Conservation (phyloP, 805 yeast genomes). For the Candida maris region DNA sequence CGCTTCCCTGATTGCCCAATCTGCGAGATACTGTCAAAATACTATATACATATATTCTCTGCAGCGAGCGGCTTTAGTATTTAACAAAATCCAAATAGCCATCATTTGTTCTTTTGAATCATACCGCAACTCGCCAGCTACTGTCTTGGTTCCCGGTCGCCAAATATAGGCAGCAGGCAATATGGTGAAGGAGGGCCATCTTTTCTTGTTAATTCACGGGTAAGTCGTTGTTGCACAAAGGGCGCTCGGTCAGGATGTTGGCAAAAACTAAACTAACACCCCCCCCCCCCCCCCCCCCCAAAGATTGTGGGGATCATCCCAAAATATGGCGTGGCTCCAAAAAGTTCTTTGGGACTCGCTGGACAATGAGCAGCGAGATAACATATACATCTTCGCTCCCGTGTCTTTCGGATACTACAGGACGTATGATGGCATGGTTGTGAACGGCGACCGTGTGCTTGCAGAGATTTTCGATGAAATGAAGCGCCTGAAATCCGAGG, state of each 20-base stretch:
- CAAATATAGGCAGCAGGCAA: too few relatives aligned
- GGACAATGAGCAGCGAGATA: constrained; percentile 35
- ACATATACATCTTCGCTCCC: constrained; percentile 45
- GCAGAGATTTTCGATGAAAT: constrained; percentile 55
- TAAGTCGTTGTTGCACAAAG: too few relatives aligned
- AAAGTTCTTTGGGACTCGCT: constrained; percentile 37
- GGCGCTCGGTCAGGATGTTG: too few relatives aligned
- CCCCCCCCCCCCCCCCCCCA: too few relatives aligned
- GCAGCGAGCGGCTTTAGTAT: too few relatives aligned
- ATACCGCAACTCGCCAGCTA: too few relatives aligned
- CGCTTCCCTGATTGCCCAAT: too few relatives aligned
- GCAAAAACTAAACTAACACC: neutral
- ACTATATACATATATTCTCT: too few relatives aligned
- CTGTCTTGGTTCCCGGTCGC: too few relatives aligned
- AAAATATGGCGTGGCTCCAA: constrained; percentile 50
- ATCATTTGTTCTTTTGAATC: too few relatives aligned
- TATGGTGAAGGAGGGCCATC: constrained; percentile 38
- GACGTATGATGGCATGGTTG: constrained; percentile 82
- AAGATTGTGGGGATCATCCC: constrained; percentile 60
- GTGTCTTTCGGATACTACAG: constrained; percentile 62
- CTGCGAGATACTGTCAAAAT: too few relatives aligned
- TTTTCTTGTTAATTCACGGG: constrained; percentile 77
- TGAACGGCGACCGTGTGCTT: constrained; percentile 67
- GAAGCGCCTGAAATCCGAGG: constrained; percentile 30
- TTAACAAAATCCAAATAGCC: too few relatives aligned